A percentile compares a stretch with the other conserved stretches of the same genome.
Conservation (phyloP, 495 filamentous ascomycete species). For the Penicillium psychrofluorescens region DNA sequence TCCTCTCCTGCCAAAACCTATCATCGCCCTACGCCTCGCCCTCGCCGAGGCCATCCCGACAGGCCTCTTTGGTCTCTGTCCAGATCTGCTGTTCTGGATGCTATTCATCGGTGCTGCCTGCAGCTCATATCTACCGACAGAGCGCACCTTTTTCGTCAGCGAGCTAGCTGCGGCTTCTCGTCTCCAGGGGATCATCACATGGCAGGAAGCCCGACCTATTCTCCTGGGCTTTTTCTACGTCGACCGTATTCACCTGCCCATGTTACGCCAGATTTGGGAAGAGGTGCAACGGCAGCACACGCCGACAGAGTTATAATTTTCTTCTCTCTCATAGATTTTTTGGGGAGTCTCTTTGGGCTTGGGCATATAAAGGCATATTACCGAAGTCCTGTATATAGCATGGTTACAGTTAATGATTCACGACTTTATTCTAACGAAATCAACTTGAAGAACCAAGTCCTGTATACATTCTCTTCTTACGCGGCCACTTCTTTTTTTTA, state of each 20-base stretch:
- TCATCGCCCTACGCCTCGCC: constrained; percentile 29
- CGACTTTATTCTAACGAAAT: too few species aligned
- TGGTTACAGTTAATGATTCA: too few species aligned
- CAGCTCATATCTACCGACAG: constrained; percentile 20
- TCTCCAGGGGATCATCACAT: constrained; percentile 24
- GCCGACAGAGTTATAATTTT: too few species aligned
- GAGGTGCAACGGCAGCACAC: constrained; percentile 19
- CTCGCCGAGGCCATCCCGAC: constrained; percentile 29
- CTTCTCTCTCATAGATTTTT: too few species aligned
- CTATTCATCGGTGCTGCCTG: constrained; percentile 34
- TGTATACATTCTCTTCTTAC: too few species aligned
- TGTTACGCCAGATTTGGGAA: constrained; percentile 31
- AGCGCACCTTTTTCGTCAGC: constrained; percentile 30
- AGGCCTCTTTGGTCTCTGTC: constrained; percentile 29
- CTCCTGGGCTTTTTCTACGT: constrained; percentile 35
- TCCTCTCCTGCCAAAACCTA: constrained; percentile 32
- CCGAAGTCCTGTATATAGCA: too few species aligned
- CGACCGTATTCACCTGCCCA: constrained; percentile 29
- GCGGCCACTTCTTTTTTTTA: too few species aligned
- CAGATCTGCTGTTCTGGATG: constrained; percentile 34
- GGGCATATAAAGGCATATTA: too few species aligned
- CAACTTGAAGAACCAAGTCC: too few species aligned
- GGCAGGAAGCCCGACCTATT: constrained; percentile 30
- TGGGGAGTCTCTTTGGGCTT: too few species aligned
- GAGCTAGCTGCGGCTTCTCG: constrained; percentile 26